These are phyloP conservation scores for Xylaria sp. DNA, from an alignment of 2,329 filamentous ascomycete genomes.

Conservation along the genomic window DNA sequence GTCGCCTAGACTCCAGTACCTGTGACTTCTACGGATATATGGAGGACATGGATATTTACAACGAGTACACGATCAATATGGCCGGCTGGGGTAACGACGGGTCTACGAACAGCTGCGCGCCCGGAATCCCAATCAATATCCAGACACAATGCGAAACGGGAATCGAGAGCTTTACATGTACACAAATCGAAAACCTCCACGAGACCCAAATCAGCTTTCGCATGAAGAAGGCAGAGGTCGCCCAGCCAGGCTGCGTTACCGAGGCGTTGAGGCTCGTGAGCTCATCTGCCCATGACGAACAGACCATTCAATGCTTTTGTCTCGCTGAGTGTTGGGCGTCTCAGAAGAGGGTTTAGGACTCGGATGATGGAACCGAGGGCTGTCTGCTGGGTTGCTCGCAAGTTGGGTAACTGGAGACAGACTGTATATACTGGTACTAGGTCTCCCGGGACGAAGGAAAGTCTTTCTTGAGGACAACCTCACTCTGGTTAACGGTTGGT, in stretches of 20 bases:
- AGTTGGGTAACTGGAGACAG: neutral
- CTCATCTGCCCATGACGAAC: constrained; percentile 3
- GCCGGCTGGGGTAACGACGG: constrained; percentile 34
- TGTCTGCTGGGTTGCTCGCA: neutral
- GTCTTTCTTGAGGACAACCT: neutral
- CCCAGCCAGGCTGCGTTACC: constrained; percentile 34
- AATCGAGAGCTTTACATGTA: constrained; percentile 23
- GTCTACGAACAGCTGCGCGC: constrained; percentile 13
- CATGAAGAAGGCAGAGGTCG: constrained; percentile 18
- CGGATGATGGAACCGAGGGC: neutral
- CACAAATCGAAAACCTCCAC: constrained; percentile 23
- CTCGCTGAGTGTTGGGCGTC: constrained; percentile 34
- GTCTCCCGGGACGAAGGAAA: neutral
- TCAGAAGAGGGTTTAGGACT: constrained; percentile 3
- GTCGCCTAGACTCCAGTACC: constrained; percentile 17
- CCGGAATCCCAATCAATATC: constrained; percentile 5
- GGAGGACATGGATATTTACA: constrained; percentile 18
- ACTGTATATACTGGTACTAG: neutral
- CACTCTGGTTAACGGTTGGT: neutral
- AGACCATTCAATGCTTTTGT: constrained; percentile 31
- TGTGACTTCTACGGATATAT: constrained; percentile 34
- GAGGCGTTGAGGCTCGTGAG: constrained; percentile 26
- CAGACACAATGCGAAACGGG: constrained; percentile 23
- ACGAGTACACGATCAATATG: constrained; percentile 34
- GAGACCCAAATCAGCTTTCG: constrained; percentile 32